Evolutionary conservation across 2,329 filamentous ascomycete species (phyloP).

Genomic region (Phyllosticta ampelicida): DNA sequence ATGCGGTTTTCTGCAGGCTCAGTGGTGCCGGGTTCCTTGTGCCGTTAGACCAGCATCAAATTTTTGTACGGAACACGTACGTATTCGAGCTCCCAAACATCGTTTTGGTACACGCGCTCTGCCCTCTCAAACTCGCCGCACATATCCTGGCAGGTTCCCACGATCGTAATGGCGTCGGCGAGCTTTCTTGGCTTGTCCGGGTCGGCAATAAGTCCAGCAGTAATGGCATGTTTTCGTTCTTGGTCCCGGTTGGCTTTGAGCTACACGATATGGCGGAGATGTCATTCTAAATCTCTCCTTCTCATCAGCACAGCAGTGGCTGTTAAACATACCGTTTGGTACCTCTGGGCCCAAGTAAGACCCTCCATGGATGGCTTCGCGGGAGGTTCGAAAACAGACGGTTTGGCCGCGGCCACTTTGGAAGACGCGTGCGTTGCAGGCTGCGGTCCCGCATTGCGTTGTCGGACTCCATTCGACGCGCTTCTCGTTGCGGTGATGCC

Average conservation of each 20-base stretch:
- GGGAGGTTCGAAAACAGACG: background rate
- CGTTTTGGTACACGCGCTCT: slow-evolving; percentile 50
- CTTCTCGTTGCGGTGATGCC: background rate
- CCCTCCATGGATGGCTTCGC: background rate
- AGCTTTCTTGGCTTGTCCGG: slow-evolving; percentile 50
- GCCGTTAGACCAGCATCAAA: slow-evolving; percentile 17
- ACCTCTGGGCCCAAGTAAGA: slow-evolving; percentile 4
- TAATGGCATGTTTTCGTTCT: slow-evolving; percentile 32
- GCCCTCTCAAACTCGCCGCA: slow-evolving; percentile 54
- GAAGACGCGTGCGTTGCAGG: background rate
- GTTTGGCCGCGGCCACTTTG: background rate
- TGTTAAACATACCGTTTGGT: slow-evolving; percentile 10
- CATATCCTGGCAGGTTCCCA: slow-evolving; percentile 53
- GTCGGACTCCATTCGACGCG: slow-evolving; percentile 1
- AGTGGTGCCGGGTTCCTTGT: slow-evolving; percentile 23
- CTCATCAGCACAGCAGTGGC: background rate
- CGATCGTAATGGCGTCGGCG: slow-evolving; percentile 49
- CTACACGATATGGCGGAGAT: slow-evolving; percentile 6
- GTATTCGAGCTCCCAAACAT: slow-evolving; percentile 51
- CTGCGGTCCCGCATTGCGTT: slow-evolving; percentile 4
- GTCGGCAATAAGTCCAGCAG: slow-evolving; percentile 44
- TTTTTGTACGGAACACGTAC: slow-evolving; percentile 26
- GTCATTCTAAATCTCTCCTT: slow-evolving; percentile 9
- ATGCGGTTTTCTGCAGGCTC: slow-evolving; percentile 43
- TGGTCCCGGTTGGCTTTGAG: slow-evolving; percentile 13